Base-by-base conservation (phyloP, 1,139 yeast species). In the Lodderomyces parapsilosis region DNA sequence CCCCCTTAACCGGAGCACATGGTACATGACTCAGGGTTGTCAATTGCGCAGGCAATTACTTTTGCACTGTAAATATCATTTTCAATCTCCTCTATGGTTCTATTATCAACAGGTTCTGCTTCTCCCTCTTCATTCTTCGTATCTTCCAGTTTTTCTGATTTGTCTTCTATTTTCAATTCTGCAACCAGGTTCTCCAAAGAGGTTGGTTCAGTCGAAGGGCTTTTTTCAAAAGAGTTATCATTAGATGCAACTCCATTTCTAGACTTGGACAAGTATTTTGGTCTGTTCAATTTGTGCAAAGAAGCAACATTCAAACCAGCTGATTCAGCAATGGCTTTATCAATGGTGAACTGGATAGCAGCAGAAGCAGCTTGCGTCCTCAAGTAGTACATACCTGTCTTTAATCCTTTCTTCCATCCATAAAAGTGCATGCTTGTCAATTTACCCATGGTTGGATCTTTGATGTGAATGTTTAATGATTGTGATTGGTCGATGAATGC, bases 11-110 rank as follows among this genome's bases (percentile, higher is more conserved):
- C 98, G 50, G 98, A 91, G 76, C 99, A 93, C 99, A 93, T 93
- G 62, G 93, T 93, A 71, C 99, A 93, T 39, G 98, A 81, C 68
- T 88, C 98, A 47, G 97, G 97, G 72, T 93, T 93, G 65, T 86
- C 83, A 65, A 93, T 90, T 44, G 98, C 96, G 75, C 99, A 93
- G 35, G 97, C 96, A 68, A 93, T 81, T 36, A 86, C 98, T 70
- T 90, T 84, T 27, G 96, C 86, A 65, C 93, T 89, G 78, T 76
- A 93, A 58, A 93, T 93, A 62, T 93, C 96, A 48, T 65, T 68
- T 50, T 71, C 79, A 37, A 49, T 48, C 49, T 47, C 53, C 49
- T 45, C 52, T 22, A 44, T 46, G 6, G 53, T 54, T 51, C 48
- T 43, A 36, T 43, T 47, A 34, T 43, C 56, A 34, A 44, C 46